These are phyloP conservation scores for Teratosphaeria destructans DNA, from an alignment of 2,329 filamentous ascomycete species.

Conservation along the genomic window DNA sequence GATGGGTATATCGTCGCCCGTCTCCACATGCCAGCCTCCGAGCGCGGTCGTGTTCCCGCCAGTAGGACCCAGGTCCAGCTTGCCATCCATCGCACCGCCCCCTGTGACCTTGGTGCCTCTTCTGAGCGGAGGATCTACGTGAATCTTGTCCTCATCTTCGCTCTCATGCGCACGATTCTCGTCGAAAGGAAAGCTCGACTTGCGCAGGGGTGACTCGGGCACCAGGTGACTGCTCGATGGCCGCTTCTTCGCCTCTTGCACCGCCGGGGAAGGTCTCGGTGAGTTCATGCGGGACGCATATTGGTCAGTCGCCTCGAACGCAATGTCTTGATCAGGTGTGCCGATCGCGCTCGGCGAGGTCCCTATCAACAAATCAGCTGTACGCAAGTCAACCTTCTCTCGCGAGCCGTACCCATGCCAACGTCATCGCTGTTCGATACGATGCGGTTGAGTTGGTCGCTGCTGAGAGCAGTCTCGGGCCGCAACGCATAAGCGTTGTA, in stretches of 20 bases:
- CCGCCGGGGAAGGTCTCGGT: slow-evolving; percentile 44
- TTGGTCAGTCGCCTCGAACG: slow-evolving; percentile 77
- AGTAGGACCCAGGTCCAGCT: slow-evolving; percentile 40
- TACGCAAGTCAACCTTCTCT: neutral
- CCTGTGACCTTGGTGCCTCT: slow-evolving; percentile 34
- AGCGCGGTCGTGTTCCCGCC: slow-evolving; percentile 36
- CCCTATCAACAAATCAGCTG: slow-evolving; percentile 38
- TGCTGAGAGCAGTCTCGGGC: slow-evolving; percentile 75
- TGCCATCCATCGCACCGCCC: slow-evolving; percentile 42
- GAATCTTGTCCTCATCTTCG: slow-evolving; percentile 55
- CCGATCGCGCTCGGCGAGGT: slow-evolving; percentile 52
- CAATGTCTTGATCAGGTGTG: slow-evolving; percentile 84
- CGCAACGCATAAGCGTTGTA: slow-evolving; percentile 51
- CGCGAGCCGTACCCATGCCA: slow-evolving; percentile 37
- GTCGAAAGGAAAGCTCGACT: slow-evolving; percentile 38
- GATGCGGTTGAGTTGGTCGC: slow-evolving; percentile 80
- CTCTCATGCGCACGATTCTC: slow-evolving; percentile 33
- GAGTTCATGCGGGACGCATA: slow-evolving; percentile 67
- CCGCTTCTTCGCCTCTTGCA: slow-evolving; percentile 14
- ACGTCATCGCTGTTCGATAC: slow-evolving; percentile 58
- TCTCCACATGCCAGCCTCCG: slow-evolving; percentile 46
- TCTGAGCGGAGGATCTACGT: slow-evolving; percentile 59
- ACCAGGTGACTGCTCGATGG: slow-evolving; percentile 27
- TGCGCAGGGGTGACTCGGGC: slow-evolving; percentile 32
- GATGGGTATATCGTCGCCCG: slow-evolving; percentile 64